Evolutionary conservation across 1,284 basidiomycete genomes (phyloP).

Genomic region (Tilletiopsis washingtonensis): DNA sequence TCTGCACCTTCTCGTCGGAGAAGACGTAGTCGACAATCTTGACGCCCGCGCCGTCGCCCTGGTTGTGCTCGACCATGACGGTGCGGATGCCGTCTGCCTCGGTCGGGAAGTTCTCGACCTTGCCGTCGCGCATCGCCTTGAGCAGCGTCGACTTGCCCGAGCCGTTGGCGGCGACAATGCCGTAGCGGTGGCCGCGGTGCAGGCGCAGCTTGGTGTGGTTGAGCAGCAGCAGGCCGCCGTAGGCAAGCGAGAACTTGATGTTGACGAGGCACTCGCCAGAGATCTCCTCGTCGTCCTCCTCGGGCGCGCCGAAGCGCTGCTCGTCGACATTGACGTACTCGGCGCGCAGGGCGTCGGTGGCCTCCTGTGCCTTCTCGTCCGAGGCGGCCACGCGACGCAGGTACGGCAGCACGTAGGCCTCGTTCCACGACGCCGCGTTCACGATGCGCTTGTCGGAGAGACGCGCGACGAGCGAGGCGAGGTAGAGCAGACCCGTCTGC

Average conservation of each 20-base stretch:
- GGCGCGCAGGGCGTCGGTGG: slow-evolving; percentile 35
- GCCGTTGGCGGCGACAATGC: slow-evolving; percentile 90
- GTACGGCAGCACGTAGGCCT: slow-evolving; percentile 46
- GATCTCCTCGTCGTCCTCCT: slow-evolving; percentile 62
- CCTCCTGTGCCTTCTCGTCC: slow-evolving; percentile 27
- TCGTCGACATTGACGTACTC: slow-evolving; percentile 38
- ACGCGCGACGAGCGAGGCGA: slow-evolving; percentile 32
- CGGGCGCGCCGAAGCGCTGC: slow-evolving; percentile 40
- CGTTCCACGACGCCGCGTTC: slow-evolving; percentile 40
- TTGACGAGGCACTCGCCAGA: slow-evolving; percentile 68
- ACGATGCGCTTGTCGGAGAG: slow-evolving; percentile 45
- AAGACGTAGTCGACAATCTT: slow-evolving; percentile 82
- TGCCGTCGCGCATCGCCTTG: slow-evolving; percentile 87
- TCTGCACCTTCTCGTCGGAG: slow-evolving; percentile 55
- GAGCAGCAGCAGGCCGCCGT: slow-evolving; percentile 86
- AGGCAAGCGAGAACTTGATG: slow-evolving; percentile 89
- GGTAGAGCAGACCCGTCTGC: slow-evolving; percentile 34
- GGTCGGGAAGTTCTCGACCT: slow-evolving; percentile 89
- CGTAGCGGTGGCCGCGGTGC: slow-evolving; percentile 77
- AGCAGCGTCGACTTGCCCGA: slow-evolving; percentile 94
- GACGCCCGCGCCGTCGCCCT: slow-evolving; percentile 76
- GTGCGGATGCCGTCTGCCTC: slow-evolving; percentile 69
- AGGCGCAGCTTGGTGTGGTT: slow-evolving; percentile 90
- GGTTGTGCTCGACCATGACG: slow-evolving; percentile 93
- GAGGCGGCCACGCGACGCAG: slow-evolving; percentile 47